Evolutionary conservation across 257 asterid genomes (phyloP).

Genomic region (Fraxinus quadrangulata): DNA sequence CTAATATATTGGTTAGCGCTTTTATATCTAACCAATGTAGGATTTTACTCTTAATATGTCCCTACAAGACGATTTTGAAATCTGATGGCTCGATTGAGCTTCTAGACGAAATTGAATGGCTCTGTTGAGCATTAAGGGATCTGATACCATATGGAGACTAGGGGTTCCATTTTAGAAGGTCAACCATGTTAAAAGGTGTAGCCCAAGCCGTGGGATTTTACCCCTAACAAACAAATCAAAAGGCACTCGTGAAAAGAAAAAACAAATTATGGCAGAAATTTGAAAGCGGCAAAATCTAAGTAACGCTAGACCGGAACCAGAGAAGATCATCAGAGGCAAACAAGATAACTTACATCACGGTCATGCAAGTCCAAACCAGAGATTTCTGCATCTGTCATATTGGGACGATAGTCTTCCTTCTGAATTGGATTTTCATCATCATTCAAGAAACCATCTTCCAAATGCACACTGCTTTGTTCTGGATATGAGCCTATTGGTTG

Average conservation of each 20-base stretch:
- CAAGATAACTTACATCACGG: slow-evolving; percentile 55
- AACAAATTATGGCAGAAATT: background rate
- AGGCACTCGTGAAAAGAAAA: background rate
- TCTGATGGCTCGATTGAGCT: background rate
- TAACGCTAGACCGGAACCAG: background rate
- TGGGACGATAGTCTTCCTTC: slow-evolving; percentile 42
- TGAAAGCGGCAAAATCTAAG: background rate
- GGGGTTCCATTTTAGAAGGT: background rate
- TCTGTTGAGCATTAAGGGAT: background rate
- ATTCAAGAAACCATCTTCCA: slow-evolving; percentile 40
- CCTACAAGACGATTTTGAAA: too few species aligned
- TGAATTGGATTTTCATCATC: slow-evolving; percentile 37
- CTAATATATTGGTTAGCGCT: background rate
- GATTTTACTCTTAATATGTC: too few species aligned
- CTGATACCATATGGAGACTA: background rate
- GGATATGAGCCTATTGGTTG: slow-evolving; percentile 37
- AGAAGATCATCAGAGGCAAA: background rate
- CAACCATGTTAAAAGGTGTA: too few species aligned
- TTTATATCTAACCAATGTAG: too few species aligned
- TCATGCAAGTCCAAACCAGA: slow-evolving; percentile 40
- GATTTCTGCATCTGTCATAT: slow-evolving; percentile 42
- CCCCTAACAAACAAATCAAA: background rate
- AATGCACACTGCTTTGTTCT: slow-evolving; percentile 27
- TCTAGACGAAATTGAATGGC: background rate
- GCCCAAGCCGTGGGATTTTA: background rate